Conservation (phyloP, 148 eudicot genomes). For the Limonium bicolor region DNA sequence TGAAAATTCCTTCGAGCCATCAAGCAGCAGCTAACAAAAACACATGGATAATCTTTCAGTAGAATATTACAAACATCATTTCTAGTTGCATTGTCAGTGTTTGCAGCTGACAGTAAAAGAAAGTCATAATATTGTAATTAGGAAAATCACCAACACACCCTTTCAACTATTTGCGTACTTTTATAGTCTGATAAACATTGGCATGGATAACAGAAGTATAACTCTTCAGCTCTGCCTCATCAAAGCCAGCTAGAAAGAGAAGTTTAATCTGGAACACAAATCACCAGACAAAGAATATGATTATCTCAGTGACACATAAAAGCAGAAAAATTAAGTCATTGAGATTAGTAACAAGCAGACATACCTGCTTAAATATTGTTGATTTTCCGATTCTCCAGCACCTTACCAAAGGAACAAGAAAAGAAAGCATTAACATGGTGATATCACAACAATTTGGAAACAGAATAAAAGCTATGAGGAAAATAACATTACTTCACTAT, state of each 20-base stretch:
- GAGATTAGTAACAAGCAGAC: constrained; percentile 2
- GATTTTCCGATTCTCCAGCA: constrained; percentile 99
- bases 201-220: constrained; percentile 82
- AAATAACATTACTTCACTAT: constrained; percentile 1
- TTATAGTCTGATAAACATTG: constrained; percentile 91
- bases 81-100: too few species aligned
- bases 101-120: constrained; percentile 6
- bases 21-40: constrained; percentile 54
- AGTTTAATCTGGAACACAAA: constrained; percentile 67
- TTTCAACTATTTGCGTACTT: constrained; percentile 79
- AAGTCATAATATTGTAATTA: constrained; percentile 9
- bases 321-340: constrained; percentile 5
- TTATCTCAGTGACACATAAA: background rate
- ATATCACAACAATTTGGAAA: too few species aligned
- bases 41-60: constrained; percentile 2
- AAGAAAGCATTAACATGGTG: too few species aligned
- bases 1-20: constrained; percentile 73
- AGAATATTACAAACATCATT: background rate
- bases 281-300: background rate
- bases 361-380: constrained; percentile 90
- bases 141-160: constrained; percentile 61
- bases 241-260: constrained; percentile 84
- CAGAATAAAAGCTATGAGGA: too few species aligned
- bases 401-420: constrained; percentile 42
- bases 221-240: constrained; percentile 65